Percentiles rank a stretch among this genome's conserved stretches.
phyloP scores from a whole-genome alignment of 108 stramenopile genomes.

The Skeletonema menzelii region DNA sequence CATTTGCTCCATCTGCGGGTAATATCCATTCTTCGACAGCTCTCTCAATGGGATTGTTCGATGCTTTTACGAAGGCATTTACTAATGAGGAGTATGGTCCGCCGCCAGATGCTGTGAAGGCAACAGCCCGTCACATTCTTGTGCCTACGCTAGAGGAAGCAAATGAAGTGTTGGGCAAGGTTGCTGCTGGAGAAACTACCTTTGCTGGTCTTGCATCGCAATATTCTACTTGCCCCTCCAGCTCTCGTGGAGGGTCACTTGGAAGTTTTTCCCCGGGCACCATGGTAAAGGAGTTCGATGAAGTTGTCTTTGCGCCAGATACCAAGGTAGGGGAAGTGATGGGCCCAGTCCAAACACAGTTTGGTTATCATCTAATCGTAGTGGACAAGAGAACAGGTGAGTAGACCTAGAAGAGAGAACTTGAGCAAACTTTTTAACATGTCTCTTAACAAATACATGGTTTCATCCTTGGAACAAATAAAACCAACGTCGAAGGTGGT shows the following conservation, averaged over 20 bases:
- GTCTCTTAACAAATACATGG: too few relatives aligned
- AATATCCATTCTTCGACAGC: neutral
- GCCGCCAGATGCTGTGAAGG: slow-evolving; percentile 74
- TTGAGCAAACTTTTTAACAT: too few relatives aligned
- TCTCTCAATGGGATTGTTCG: slow-evolving; percentile 63
- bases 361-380: slow-evolving; percentile 81
- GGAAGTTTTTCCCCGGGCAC: slow-evolving; percentile 75
- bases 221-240: slow-evolving; percentile 75
- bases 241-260: slow-evolving; percentile 61
- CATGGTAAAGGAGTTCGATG: slow-evolving; percentile 84
- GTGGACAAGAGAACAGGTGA: slow-evolving; percentile 80
- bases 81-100: slow-evolving; percentile 64
- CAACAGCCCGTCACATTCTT: slow-evolving; percentile 80
- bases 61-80: slow-evolving; percentile 58
- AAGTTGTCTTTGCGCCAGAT: slow-evolving; percentile 68
- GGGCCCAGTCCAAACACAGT: slow-evolving; percentile 66
- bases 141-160: slow-evolving; percentile 58
- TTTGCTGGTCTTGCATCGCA: slow-evolving; percentile 54
- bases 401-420: slow-evolving; percentile 16
- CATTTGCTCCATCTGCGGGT: slow-evolving; percentile 16
- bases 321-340: slow-evolving; percentile 56
- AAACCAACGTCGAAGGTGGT: too few relatives aligned
- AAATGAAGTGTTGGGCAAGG: slow-evolving; percentile 51
- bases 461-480: too few relatives aligned
- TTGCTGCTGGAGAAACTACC: slow-evolving; percentile 45